Percentiles rank a stretch among this genome's conserved stretches.
Evolutionary conservation across 495 filamentous ascomycete species (phyloP).

Genomic region (Xylaria castorea): DNA sequence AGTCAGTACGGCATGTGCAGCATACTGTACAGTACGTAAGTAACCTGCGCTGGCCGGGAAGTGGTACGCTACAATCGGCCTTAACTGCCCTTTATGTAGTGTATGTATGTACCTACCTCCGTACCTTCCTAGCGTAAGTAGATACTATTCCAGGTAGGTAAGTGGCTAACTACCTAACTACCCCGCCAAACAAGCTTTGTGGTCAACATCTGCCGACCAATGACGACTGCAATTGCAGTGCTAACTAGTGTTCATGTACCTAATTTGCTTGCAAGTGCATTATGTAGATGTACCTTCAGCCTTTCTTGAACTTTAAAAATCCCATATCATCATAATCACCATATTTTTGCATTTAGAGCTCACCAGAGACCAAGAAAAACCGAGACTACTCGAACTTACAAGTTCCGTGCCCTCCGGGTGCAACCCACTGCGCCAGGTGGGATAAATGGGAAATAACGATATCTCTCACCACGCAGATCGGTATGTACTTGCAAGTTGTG

Average conservation of each 20-base stretch:
- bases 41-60: not conserved
- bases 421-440: not conserved
- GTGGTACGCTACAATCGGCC: not conserved
- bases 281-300: not conserved
- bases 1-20: not conserved
- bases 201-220: not conserved
- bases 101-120: not conserved
- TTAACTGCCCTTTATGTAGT: not conserved
- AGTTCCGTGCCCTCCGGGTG: not conserved
- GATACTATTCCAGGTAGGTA: not conserved
- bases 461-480: not conserved
- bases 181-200: slow-evolving; percentile 28
- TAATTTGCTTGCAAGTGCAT: not conserved
- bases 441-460: not conserved
- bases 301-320: not conserved
- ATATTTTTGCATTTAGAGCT: not conserved
- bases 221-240: not conserved
- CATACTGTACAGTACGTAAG: not conserved
- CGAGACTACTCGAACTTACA: not conserved
- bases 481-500: not conserved
- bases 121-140: not conserved
- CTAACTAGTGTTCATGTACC: too few relatives aligned
- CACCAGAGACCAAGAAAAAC: not conserved
- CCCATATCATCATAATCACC: not conserved
- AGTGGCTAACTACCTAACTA: not conserved